Evolutionary conservation across 345 rosid species (phyloP), one percentile per base, ranked within the genome.

Genomic region (Eucalyptus shirleyi): DNA sequence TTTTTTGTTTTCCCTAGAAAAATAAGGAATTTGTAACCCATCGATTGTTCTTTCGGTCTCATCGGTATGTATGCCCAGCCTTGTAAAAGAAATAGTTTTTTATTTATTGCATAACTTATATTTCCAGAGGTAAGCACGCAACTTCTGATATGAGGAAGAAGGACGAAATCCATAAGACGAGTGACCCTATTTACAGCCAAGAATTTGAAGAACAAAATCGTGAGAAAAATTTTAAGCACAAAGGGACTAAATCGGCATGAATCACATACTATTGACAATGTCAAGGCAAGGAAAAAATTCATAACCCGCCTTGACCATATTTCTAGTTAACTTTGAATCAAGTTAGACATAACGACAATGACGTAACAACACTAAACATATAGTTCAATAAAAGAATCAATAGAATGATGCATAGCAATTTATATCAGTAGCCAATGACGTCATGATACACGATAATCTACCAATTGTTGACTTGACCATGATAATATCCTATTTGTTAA

Each of bases 51-150:
- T 23, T 56, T 56, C 3, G 0, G 6, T 23, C 24, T 1, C 24
- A 7, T 53, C 0, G 56, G 1, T 53, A 4, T 55, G 60, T 55
- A 55, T 0, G 12, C 28, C 60, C 28, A 8, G 60, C 28, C 28
- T 55, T 55, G 28, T 55, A 53, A 53, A 51, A 53, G 9, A 18
- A 53, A 53, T 53, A 53, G 1, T 18, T 53, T 53, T 1, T 18
- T 0, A 53, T 53, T 53, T 53, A 53, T 18, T 53, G 56, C 24
- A 18, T 18, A 53, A 17, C 0, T 53, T 4, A 53, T 53, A 0
- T 53, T 18, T 19, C 10, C 56, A 8, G 12, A 23, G 62, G 77
- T 15, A 65, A 65, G 37, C 77, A n/a, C 5, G 21, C 37, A 30
- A n/a, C 19, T n/a, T 65, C 37, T 14, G 77, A 65, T 30, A 30